Conservation (phyloP, 2,329 filamentous ascomycete genomes). For the Berkeleyomyces basicola region DNA sequence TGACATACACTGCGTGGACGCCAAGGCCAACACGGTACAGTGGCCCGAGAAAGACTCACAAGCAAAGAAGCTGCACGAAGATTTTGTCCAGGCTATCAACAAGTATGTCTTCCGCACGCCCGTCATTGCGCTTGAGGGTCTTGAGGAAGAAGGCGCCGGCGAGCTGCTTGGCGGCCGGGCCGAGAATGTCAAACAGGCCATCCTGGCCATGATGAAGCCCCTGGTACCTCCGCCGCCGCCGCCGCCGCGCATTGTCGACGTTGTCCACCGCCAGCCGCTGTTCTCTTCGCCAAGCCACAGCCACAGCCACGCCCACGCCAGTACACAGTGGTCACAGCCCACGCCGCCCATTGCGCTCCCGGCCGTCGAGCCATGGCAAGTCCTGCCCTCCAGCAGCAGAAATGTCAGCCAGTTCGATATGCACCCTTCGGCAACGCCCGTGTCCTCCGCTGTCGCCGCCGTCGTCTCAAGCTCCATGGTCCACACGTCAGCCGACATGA, state of each 20-base stretch:
- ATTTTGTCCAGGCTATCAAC: conserved; percentile 93
- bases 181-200: conserved; percentile 78
- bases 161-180: conserved; percentile 83
- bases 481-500: conserved; percentile 5
- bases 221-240: conserved; percentile 74
- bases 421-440: not conserved
- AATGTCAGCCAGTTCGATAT: conserved; percentile 44
- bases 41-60: conserved; percentile 96
- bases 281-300: conserved; percentile 25
- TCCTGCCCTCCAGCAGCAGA: conserved; percentile 77
- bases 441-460: not conserved
- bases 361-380: conserved; percentile 73
- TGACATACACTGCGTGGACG: conserved; percentile 82
- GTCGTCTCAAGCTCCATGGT: not conserved
- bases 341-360: conserved; percentile 48
- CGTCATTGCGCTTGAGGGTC: conserved; percentile 75
- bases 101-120: conserved; percentile 88
- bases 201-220: conserved; percentile 74
- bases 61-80: conserved; percentile 91
- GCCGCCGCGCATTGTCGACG: conserved; percentile 29
- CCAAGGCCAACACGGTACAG: conserved; percentile 74
- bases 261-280: conserved; percentile 74
- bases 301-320: not conserved
- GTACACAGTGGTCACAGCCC: conserved; percentile 28
- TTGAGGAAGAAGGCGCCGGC: conserved; percentile 91